Base-by-base conservation (phyloP, 176 grass and related monocot genomes). In the Rhynchospora breviuscula region DNA sequence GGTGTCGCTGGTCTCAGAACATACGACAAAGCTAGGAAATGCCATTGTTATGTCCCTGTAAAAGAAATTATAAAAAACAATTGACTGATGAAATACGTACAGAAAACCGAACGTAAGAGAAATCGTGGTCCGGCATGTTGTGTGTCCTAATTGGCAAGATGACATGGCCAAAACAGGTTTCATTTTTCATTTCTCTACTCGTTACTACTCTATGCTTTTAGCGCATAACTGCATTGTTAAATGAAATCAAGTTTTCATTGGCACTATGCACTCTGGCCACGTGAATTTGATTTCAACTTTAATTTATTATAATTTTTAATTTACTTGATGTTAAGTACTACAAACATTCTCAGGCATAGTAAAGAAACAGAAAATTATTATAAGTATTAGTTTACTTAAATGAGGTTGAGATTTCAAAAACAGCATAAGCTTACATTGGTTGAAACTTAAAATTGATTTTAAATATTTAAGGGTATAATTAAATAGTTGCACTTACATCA, bases 21-120 rank as follows among this genome's bases (percentile, higher is more conserved):
- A 44, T 66, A 92, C 56, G 2, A 90, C 54, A 77, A 95, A 95
- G 86, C 93, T 95, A 0, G 90, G 90, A 67, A 92, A 95, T 21
- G 86, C 67, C 82, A 87, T 78, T 5, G 86, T 89, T 40, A 95
- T 95, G 81, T 95, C 93, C 81, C 93, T 92, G 81, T 59, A 80
- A 77, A 77, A 49, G 18, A 25, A 23, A 2, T 21, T 7, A 3
- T 29, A 68, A 15, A 1, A 12, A 64, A 1, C 64, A 81, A 13
- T 21, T 48, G 5, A 82, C 15, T 65, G 68, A 45, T 46, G 12
- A 81, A 65, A 52, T 6, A 8, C 29, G 40, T 29, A 59, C 21
- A 10, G 3, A 2, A 57, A 76, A 61, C 11, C 7, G n/a, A 53
- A 56, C 29, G 31, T 6, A 60, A 19, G 29, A 22, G 6, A 85